Conservation (phyloP, 129 eudicot genomes). For the Lonicera japonica region DNA sequence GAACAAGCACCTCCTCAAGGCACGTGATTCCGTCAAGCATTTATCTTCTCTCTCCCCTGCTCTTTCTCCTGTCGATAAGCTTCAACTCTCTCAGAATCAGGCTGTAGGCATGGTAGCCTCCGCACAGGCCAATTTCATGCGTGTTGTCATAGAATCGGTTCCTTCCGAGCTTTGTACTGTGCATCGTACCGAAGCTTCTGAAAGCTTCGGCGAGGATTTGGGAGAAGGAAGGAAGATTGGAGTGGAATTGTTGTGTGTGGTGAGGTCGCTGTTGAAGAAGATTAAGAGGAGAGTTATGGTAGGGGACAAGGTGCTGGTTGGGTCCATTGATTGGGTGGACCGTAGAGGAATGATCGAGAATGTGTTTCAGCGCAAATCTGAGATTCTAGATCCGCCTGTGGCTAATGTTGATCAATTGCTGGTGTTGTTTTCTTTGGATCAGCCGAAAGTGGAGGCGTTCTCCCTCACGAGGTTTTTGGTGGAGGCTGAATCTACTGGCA, state of each 20-base stretch:
- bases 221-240: conserved; percentile 17
- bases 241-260: conserved; percentile 78
- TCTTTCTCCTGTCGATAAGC: conserved; percentile 34
- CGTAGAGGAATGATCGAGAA: conserved; percentile 86
- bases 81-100: conserved; percentile 43
- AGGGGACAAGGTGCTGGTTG: conserved; percentile 86
- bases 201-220: conserved; percentile 6
- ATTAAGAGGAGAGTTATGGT: conserved; percentile 83
- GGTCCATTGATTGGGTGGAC: conserved; percentile 79
- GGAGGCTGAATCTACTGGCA: conserved; percentile 84
- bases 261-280: conserved; percentile 85
- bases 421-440: conserved; percentile 71
- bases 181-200: too few relatives aligned
- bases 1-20: conserved; percentile 46
- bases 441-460: conserved; percentile 69
- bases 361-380: conserved; percentile 38
- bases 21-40: conserved; percentile 54
- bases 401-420: conserved; percentile 87
- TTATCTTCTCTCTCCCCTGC: conserved; percentile 47
- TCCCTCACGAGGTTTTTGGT: conserved; percentile 81
- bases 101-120: conserved; percentile 70
- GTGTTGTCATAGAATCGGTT: conserved; percentile 53
- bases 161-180: background rate
- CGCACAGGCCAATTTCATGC: conserved; percentile 95
- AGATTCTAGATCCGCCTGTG: conserved; percentile 77